These are phyloP conservation scores for Tylopilus subfusipes DNA, from an alignment of 768 basidiomycete species.

Conservation along the genomic window DNA sequence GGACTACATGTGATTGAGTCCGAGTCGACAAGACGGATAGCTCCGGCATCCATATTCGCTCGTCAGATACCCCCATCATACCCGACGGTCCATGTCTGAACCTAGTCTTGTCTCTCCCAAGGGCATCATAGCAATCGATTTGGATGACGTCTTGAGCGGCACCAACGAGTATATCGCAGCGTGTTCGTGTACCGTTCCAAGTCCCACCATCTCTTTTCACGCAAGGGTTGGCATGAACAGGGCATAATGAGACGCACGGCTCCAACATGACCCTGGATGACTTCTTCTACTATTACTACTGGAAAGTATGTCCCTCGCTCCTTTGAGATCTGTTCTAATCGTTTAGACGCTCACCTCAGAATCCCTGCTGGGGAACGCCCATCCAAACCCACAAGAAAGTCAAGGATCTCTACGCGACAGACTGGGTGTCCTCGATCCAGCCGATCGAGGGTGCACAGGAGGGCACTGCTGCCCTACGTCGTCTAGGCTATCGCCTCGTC, in stretches of 20 bases:
- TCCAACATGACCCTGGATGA: constrained; percentile 50
- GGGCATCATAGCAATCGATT: constrained; percentile 57
- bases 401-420: constrained; percentile 51
- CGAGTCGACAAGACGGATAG: not conserved
- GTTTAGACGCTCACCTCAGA: constrained; percentile 28
- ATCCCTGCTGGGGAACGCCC: constrained; percentile 59
- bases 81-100: constrained; percentile 5
- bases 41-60: not conserved
- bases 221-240: constrained; percentile 32
- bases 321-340: not conserved
- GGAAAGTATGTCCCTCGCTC: constrained; percentile 48
- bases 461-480: constrained; percentile 50
- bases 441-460: constrained; percentile 63
- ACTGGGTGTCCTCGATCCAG: constrained; percentile 41
- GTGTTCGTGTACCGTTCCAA: constrained; percentile 37
- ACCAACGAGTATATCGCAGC: constrained; percentile 57
- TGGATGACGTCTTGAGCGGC: constrained; percentile 64
- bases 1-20: not conserved
- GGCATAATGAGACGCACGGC: constrained; percentile 63
- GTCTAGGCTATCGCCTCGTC: constrained; percentile 64
- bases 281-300: constrained; percentile 75
- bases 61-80: not conserved
- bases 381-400: constrained; percentile 58
- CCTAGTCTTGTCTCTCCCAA: constrained; percentile 9
- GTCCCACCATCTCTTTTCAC: not conserved